Base-by-base conservation (phyloP, 768 basidiomycete species). In the Hebeloma cylindrosporum region DNA sequence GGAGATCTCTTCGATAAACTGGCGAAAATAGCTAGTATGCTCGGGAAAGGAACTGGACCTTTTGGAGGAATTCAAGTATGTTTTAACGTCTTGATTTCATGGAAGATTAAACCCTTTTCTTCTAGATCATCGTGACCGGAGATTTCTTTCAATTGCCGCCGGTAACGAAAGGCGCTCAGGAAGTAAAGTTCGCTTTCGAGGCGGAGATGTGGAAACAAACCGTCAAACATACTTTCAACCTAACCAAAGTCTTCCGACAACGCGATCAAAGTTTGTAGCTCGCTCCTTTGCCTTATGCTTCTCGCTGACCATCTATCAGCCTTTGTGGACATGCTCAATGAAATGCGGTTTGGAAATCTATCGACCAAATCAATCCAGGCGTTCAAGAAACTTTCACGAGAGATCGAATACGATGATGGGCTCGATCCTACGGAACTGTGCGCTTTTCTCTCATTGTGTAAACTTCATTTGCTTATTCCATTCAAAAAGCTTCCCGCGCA, bases 121-220 rank as follows among this genome's bases (percentile, higher is more conserved):
- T 40, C 5, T 59, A 93, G 88, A 67, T 97, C 29, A 74, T 98
- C 48, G 84, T 97, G 17, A 95, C 93, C 1, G 96, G 96, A 6
- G 96, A 99, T 61, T 98, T 98, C 70, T 97, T 98, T 70, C 95
- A 99, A 62, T 78, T 99, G 4, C 96, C 96, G 0, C 96, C 96
- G 2, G 93, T 98, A 0, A 72, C 73, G 5, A 93, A 84, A 61
- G 72, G 76, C 18, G 59, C 60, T n/a, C 61, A 61, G 0, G 51
- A 65, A 40, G 79, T 88, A 31, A 91, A 84, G 58, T 98, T 97
- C 57, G 92, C 91, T 1, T 99, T 99, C 59, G 93, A 99, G 58
- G 93, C 93, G 0, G 66, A 77, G 13, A 63, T 68, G 42, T 97
- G 96, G 96, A 68, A 65, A 26, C 66, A 83, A 52, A 71, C 83